These are phyloP conservation scores for Pichia sp. DNA, from an alignment of 1,139 yeast genomes.

Conservation along the genomic window DNA sequence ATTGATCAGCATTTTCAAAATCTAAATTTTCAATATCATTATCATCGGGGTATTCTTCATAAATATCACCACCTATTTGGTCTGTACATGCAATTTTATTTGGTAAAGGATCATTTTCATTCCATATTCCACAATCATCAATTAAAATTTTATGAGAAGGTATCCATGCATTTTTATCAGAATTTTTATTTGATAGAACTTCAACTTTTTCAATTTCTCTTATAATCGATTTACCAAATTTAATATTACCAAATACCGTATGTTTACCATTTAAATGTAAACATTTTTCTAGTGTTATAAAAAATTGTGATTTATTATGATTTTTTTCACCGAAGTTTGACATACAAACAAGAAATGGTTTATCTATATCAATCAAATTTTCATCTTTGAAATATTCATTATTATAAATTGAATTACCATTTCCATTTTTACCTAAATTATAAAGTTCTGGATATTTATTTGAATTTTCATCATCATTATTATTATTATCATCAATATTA, in stretches of 20 bases:
- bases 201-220: constrained; percentile 53
- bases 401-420: constrained; percentile 18
- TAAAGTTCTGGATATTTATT: constrained; percentile 31
- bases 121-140: constrained; percentile 63
- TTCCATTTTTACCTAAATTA: constrained; percentile 47
- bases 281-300: constrained; percentile 64
- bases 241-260: constrained; percentile 64
- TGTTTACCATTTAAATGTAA: constrained; percentile 74
- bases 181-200: constrained; percentile 30
- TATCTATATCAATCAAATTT: constrained; percentile 39
- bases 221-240: constrained; percentile 65
- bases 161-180: constrained; percentile 30
- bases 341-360: constrained; percentile 57
- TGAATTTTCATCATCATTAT: no score
- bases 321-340: constrained; percentile 57
- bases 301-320: constrained; percentile 71
- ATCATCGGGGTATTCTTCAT: constrained; percentile 73
- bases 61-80: constrained; percentile 58
- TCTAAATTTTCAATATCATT: constrained; percentile 51
- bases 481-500: no score
- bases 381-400: constrained; percentile 50
- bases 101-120: constrained; percentile 46
- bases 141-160: constrained; percentile 42
- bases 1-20: constrained; percentile 37
- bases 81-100: constrained; percentile 57